These are phyloP conservation scores for Zasmidium angulare DNA, from an alignment of 2,329 filamentous ascomycete species.

Conservation along the genomic window DNA sequence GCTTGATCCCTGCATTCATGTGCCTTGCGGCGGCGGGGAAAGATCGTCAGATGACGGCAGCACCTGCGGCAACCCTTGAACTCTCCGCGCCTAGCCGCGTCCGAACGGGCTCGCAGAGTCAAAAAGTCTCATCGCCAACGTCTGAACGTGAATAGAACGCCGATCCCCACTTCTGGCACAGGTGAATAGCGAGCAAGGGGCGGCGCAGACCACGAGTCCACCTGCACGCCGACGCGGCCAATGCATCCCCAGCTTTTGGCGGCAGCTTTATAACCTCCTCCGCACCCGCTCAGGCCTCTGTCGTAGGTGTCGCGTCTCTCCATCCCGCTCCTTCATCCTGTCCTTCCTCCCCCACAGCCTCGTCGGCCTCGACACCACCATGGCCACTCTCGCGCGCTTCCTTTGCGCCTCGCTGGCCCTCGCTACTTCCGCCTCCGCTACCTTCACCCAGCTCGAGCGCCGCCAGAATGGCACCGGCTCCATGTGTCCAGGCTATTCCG, in stretches of 20 bases:
- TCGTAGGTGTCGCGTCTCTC: neutral
- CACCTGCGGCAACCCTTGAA: neutral
- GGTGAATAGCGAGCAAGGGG: constrained; percentile 4
- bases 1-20: neutral
- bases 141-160: constrained; percentile 1
- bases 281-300: neutral
- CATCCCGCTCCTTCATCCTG: neutral
- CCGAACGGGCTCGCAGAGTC: neutral
- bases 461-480: constrained; percentile 21
- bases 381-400: constrained; percentile 18
- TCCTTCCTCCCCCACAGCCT: constrained; percentile 1
- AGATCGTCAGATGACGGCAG: neutral
- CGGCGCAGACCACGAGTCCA: constrained; percentile 2
- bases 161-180: neutral
- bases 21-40: neutral
- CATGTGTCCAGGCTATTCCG: constrained; percentile 66
- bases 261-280: neutral
- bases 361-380: constrained; percentile 5
- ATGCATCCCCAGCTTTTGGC: neutral
- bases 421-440: constrained; percentile 16
- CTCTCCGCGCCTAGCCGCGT: neutral
- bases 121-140: neutral
- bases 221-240: no score
- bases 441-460: constrained; percentile 12
- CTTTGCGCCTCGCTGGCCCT: constrained; percentile 17